These are phyloP conservation scores for Populus hybrid DNA, from an alignment of 441 rosid genomes.

Conservation along the genomic window DNA sequence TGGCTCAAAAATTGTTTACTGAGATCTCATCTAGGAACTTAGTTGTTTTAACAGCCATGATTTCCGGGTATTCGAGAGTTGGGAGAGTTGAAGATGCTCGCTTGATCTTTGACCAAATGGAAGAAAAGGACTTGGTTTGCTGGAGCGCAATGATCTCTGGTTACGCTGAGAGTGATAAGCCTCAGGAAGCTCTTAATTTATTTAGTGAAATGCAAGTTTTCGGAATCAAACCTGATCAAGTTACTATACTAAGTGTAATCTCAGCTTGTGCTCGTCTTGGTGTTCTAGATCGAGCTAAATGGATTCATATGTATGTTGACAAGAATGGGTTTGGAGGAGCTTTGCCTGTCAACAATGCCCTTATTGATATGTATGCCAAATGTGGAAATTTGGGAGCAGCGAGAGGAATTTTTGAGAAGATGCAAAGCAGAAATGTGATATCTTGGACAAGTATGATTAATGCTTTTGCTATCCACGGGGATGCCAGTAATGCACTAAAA, in stretches of 20 bases:
- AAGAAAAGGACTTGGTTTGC: constrained; percentile 26
- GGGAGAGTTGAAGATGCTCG: constrained; percentile 38
- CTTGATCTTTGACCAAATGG: constrained; percentile 50
- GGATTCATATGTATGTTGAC: constrained; percentile 40
- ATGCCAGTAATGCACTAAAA: constrained; percentile 47
- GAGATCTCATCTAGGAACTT: constrained; percentile 46
- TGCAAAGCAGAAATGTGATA: constrained; percentile 42
- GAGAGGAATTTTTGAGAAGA: constrained; percentile 39
- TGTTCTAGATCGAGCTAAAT: constrained; percentile 45
- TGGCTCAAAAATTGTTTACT: constrained; percentile 42
- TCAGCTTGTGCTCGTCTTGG: constrained; percentile 67
- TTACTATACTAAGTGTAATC: constrained; percentile 52
- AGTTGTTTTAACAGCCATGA: constrained; percentile 59
- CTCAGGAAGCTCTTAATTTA: constrained; percentile 40
- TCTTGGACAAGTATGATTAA: constrained; percentile 66
- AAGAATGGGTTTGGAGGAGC: constrained; percentile 34
- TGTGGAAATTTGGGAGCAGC: constrained; percentile 58
- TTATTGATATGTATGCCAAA: constrained; percentile 69
- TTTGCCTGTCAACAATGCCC: constrained; percentile 44
- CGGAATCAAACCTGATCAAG: constrained; percentile 58
- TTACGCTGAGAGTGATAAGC: constrained; percentile 39
- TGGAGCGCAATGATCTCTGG: constrained; percentile 61
- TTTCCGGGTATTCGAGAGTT: constrained; percentile 50
- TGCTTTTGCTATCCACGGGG: constrained; percentile 60
- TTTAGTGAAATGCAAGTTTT: constrained; percentile 41